Base-by-base conservation (phyloP, 768 basidiomycete species). In the Leucosporidium scottii region DNA sequence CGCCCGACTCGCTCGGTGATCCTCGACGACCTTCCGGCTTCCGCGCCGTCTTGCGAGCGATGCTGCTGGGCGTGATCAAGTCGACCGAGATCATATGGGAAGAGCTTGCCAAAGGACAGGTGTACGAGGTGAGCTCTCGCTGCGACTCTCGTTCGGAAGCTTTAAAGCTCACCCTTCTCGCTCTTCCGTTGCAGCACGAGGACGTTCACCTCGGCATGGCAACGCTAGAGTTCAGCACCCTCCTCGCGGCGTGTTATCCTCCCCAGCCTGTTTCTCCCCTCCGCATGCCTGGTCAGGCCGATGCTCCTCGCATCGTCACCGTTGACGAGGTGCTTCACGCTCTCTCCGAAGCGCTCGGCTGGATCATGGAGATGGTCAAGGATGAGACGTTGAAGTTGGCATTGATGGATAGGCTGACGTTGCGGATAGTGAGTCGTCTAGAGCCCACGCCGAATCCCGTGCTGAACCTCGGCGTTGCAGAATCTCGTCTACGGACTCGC, bases 131-230 rank as follows among this genome's bases (percentile, higher is more conserved):
- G 57, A 48, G 60, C 25, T n/a, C 31, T n/a, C 27, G 10, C 27
- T 20, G 13, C 17, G 39, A 51, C 36, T 0, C 2, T 9, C 18
- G 2, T 21, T 9, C 6, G 25, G 6, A 30, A 10, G 17, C 3
- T 23, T 3, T 13, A 10, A 2, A 50, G 44, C 28, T 58, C n/a
- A 51, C 5, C 13, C 0, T 0, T 21, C 3, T 27, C 25, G n/a
- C n/a, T n/a, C n/a, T n/a, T n/a, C n/a, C n/a, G n/a, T 2, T 25
- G 20, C 58, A 72, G 71, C 67, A 72, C 60, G 71, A 72, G 47
- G 71, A 72, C 51, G 71, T 69, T 9, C 71, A 72, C 28, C 60
- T 72, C 20, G 30, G 62, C 5, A 55, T 61, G 39, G 60, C 67
- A 9, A 54, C 65, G 3, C 65, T 72, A 27, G 39, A 62, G 13